A percentile compares a stretch with the other conserved stretches of the same genome.
Conservation (phyloP, 371 early-diverging fungal species). For the Actinomortierella ambigua region DNA sequence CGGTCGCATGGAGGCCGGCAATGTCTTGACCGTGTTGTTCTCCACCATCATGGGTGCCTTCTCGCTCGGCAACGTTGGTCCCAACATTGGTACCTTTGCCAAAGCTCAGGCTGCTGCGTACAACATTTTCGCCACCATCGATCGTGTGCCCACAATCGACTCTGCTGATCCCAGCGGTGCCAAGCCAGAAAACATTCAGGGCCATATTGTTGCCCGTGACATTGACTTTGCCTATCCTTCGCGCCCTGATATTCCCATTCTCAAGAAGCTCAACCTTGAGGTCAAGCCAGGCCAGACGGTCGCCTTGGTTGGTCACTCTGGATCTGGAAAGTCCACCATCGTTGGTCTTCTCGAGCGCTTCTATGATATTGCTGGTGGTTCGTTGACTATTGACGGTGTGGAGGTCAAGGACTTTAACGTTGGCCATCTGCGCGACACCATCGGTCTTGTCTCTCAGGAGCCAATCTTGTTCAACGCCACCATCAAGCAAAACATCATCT, state of each 20-base stretch:
- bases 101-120: constrained; percentile 67
- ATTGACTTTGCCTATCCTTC: constrained; percentile 80
- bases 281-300: constrained; percentile 78
- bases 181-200: constrained; percentile 52
- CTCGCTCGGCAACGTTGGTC: constrained; percentile 56
- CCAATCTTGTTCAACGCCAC: constrained; percentile 88
- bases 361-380: constrained; percentile 76
- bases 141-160: constrained; percentile 74
- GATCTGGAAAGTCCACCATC: constrained; percentile 91
- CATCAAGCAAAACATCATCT: constrained; percentile 79
- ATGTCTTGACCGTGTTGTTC: constrained; percentile 69
- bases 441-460: constrained; percentile 90
- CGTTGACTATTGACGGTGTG: constrained; percentile 72
- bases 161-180: constrained; percentile 58
- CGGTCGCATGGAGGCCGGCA: constrained; percentile 48
- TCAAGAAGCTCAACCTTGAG: constrained; percentile 62
- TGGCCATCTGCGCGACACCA: constrained; percentile 72
- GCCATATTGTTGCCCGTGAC: constrained; percentile 72
- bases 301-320: constrained; percentile 83
- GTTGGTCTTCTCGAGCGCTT: constrained; percentile 90
- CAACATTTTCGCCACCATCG: constrained; percentile 75
- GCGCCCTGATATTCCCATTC: constrained; percentile 72
- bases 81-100: constrained; percentile 64
- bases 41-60: constrained; percentile 68
- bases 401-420: constrained; percentile 72